Percentiles rank a stretch among this genome's conserved stretches.
Conservation (phyloP, 352 stramenopile species). For the Halophytophthora polymorphica region DNA sequence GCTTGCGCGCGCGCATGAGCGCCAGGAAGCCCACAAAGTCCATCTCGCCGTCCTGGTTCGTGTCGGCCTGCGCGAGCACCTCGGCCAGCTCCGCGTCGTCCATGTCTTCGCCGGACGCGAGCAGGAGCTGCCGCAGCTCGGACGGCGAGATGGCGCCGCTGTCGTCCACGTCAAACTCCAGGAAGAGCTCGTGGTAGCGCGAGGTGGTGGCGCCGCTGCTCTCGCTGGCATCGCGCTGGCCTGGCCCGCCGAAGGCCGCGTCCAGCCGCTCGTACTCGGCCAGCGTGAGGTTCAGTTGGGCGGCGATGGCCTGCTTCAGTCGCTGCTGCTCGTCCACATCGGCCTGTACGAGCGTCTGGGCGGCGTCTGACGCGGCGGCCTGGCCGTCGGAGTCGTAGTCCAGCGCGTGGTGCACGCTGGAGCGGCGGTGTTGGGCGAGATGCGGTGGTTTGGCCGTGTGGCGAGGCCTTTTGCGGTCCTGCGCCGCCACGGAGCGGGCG, state of each 20-base stretch:
- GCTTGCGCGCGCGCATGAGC: constrained; percentile 77
- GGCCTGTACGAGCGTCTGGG: constrained; percentile 18
- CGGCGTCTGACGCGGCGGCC: neutral
- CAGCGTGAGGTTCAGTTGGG: constrained; percentile 61
- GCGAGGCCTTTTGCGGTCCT: constrained; percentile 18
- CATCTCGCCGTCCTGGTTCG: constrained; percentile 71
- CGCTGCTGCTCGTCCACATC: constrained; percentile 51
- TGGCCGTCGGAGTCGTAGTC: constrained; percentile 34
- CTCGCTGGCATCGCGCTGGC: constrained; percentile 5
- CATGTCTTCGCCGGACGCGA: constrained; percentile 65
- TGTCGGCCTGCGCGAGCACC: constrained; percentile 65
- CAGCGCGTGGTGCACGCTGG: constrained; percentile 26
- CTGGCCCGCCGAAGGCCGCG: constrained; percentile 41
- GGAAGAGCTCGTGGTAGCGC: constrained; percentile 59
- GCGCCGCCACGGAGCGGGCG: neutral
- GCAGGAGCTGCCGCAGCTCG: constrained; percentile 58
- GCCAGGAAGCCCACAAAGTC: constrained; percentile 77
- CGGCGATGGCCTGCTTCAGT: constrained; percentile 44
- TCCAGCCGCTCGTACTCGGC: constrained; percentile 72
- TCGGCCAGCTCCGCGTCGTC: constrained; percentile 68
- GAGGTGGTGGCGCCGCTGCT: constrained; percentile 30
- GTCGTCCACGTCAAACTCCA: constrained; percentile 72
- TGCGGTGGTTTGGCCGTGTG: constrained; percentile 13
- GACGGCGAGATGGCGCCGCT: constrained; percentile 73
- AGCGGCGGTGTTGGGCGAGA: constrained; percentile 5